phyloP scores from a whole-genome alignment of 257 asterid species.

The Rehmannia glutinosa region DNA sequence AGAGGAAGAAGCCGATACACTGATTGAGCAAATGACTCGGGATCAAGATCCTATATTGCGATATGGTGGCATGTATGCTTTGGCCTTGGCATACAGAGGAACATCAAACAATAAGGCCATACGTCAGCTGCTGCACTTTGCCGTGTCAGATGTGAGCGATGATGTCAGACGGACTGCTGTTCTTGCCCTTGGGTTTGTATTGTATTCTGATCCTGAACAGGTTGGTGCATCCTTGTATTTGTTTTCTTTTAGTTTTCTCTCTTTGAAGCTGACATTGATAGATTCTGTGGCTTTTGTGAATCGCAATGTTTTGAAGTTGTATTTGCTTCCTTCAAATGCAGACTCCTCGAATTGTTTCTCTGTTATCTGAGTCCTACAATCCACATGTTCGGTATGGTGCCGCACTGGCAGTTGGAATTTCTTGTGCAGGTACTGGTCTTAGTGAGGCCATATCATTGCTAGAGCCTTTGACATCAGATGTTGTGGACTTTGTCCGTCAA shows the following conservation, averaged over 20 bases:
- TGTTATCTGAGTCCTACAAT: constrained; percentile 92
- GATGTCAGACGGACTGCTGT: constrained; percentile 98
- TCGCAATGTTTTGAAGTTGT: neutral
- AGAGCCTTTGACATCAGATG: constrained; percentile 95
- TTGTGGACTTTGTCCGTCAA: constrained; percentile 97
- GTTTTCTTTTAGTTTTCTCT: neutral
- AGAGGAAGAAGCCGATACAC: constrained; percentile 93
- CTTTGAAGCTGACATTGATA: neutral
- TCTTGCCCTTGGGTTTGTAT: constrained; percentile 92
- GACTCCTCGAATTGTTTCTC: constrained; percentile 92
- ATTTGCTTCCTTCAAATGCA: constrained; percentile 30
- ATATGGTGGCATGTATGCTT: constrained; percentile 98
- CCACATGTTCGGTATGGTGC: constrained; percentile 99
- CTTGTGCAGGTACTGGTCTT: constrained; percentile 98
- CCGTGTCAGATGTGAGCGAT: constrained; percentile 95
- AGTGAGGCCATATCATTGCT: constrained; percentile 94
- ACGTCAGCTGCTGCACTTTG: constrained; percentile 92
- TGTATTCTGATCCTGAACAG: constrained; percentile 91
- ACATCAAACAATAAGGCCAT: constrained; percentile 95
- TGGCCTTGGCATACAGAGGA: constrained; percentile 97
- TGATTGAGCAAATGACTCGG: constrained; percentile 94
- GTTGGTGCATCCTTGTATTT: constrained; percentile 22
- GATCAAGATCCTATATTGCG: constrained; percentile 98
- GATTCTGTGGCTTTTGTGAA: neutral
- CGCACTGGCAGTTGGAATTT: constrained; percentile 95